phyloP scores from a whole-genome alignment of 2,329 filamentous ascomycete genomes.

The Helminthosporium solani region DNA sequence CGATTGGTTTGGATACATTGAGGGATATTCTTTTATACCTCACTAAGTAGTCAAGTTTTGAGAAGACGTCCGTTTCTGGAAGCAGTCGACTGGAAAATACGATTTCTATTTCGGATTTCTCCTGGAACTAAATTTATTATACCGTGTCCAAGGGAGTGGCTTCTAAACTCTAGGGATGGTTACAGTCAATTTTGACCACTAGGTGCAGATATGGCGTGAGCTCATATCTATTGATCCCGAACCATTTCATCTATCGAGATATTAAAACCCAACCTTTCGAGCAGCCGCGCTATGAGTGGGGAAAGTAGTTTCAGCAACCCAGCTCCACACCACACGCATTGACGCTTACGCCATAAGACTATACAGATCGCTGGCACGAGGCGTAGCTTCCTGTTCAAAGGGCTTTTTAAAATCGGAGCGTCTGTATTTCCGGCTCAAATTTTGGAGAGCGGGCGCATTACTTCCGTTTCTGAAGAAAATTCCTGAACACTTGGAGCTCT shows the following conservation, averaged over 20 bases:
- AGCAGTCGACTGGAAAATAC: constrained; percentile 1
- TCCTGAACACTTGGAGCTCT: constrained; percentile 9
- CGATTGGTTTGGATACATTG: constrained; percentile 16
- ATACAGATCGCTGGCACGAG: constrained; percentile 5
- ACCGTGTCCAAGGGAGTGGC: constrained; percentile 5
- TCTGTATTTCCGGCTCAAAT: neutral
- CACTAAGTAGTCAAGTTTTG: constrained; percentile 8
- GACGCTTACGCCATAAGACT: constrained; percentile 8
- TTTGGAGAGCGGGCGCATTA: constrained; percentile 11
- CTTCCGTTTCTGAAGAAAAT: constrained; percentile 14
- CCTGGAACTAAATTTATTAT: constrained; percentile 16
- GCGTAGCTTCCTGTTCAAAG: constrained; percentile 9
- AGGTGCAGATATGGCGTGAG: constrained; percentile 3
- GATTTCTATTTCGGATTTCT: too few species aligned
- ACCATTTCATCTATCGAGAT: too few species aligned
- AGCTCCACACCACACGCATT: constrained; percentile 9
- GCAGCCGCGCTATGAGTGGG: constrained; percentile 6
- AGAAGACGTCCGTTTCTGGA: constrained; percentile 4
- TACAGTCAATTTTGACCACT: constrained; percentile 7
- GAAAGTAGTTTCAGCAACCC: constrained; percentile 8
- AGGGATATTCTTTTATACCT: constrained; percentile 10
- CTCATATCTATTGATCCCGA: too few species aligned
- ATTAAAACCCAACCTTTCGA: neutral
- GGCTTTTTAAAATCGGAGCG: constrained; percentile 8
- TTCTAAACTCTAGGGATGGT: constrained; percentile 11